Evolutionary conservation across 768 basidiomycete genomes (phyloP), one percentile per base, ranked within the genome.

Genomic region (Termitomyces sp.): DNA sequence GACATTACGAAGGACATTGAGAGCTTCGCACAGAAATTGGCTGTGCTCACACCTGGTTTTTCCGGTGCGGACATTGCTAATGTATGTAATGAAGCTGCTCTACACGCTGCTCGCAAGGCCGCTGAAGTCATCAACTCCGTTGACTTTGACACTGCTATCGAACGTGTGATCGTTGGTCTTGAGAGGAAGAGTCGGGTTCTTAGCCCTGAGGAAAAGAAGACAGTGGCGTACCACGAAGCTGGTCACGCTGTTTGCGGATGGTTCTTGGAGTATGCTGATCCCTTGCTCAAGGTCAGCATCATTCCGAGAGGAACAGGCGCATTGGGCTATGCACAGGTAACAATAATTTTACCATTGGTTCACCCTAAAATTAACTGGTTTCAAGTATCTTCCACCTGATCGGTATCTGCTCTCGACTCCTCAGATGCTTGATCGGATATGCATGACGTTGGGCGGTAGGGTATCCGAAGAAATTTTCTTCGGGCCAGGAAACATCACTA

Each of bases 401-500:
- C 90, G 93, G 45, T 98, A 96, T 78, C 85, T 99, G 22, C 85
- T 96, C 60, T 93, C 95, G 7, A 95, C 93, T 0, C 93, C 95
- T 46, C 95, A 98, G 72, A 89, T 99, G 82, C 69, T 83, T 30
- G 96, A 99, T 71, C 84, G 94, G 55, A 98, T 99, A 77, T 95
- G 94, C 73, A 98, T 98, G 93, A 98, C 97, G 0, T 82, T 99
- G 24, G 97, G 97, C 57, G 97, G 97, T 12, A 91, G 97, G 53
- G 96, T 98, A 8, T 91, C 95, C 0, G 97, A 99, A 74, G 97
- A 99, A 73, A 95, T 99, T 58, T 97, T 98, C 79, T 99, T 99
- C 69, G 93, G 93, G 20, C 59, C 69, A 5, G 89, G 88, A 67
- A 92, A 93, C 65, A 95, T 99, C 71, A 99, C 97, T 2, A 95